Evolutionary conservation across 1,139 yeast species (phyloP).

Genomic region (Barnettozyma hawaiiensis): DNA sequence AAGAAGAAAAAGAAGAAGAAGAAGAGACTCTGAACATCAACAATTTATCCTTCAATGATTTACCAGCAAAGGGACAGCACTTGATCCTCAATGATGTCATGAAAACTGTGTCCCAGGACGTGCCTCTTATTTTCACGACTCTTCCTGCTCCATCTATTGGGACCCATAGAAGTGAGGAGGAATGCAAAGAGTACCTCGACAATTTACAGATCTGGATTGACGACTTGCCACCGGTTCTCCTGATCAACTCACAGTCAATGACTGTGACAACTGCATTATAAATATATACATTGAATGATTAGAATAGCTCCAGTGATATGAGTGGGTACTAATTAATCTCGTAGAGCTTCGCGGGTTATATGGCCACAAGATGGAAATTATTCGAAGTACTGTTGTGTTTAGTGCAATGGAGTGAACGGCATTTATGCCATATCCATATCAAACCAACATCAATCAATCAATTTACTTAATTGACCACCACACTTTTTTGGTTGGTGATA

Average conservation of each 20-base stretch:
- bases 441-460: too few relatives aligned
- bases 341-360: too few relatives aligned
- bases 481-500: not conserved
- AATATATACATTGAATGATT: not conserved
- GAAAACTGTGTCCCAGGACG: constrained; percentile 51
- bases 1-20: constrained; percentile 11
- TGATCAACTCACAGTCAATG: constrained; percentile 86
- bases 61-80: constrained; percentile 91
- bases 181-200: constrained; percentile 67
- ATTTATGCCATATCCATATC: too few relatives aligned
- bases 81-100: constrained; percentile 81
- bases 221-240: constrained; percentile 72
- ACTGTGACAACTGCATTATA: constrained; percentile 89
- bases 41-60: constrained; percentile 62
- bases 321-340: too few relatives aligned
- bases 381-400: too few relatives aligned
- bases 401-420: too few relatives aligned
- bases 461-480: too few relatives aligned
- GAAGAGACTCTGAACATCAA: constrained; percentile 32
- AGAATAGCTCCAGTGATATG: too few relatives aligned
- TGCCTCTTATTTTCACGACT: constrained; percentile 75
- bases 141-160: constrained; percentile 85
- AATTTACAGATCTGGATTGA: constrained; percentile 77
- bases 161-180: constrained; percentile 64
- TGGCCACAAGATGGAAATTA: too few relatives aligned